Evolutionary conservation across 495 filamentous ascomycete genomes (phyloP).

Genomic region (Aspergillus hancockii): DNA sequence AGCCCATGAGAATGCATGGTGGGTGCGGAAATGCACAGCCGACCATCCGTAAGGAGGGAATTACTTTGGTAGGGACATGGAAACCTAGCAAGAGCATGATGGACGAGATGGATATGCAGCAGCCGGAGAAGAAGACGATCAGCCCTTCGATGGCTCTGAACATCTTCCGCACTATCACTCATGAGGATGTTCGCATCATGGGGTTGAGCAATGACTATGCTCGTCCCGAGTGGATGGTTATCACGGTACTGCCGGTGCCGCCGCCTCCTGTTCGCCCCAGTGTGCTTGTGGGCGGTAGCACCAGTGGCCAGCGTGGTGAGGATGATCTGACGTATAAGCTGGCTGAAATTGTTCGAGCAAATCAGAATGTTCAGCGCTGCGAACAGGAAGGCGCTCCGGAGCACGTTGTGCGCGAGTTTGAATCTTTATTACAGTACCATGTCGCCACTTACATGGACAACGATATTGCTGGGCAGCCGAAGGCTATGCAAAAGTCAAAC

Average conservation of each 20-base stretch:
- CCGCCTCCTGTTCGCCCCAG: constrained; percentile 94
- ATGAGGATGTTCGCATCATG: constrained; percentile 78
- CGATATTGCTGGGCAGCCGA: constrained; percentile 93
- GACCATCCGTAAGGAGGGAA: constrained; percentile 77
- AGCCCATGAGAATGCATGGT: constrained; percentile 64
- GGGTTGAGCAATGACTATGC: constrained; percentile 92
- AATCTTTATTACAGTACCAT: constrained; percentile 92
- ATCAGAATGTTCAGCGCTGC: constrained; percentile 86
- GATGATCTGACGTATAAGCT: constrained; percentile 99
- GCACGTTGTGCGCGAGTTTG: constrained; percentile 87
- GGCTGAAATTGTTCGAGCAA: constrained; percentile 96
- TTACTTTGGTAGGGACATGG: constrained; percentile 80
- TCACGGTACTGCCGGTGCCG: constrained; percentile 92
- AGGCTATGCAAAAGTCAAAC: constrained; percentile 94
- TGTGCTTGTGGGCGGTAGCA: constrained; percentile 90
- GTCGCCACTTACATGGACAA: constrained; percentile 99
- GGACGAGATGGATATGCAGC: constrained; percentile 63
- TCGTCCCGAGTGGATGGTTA: constrained; percentile 96
- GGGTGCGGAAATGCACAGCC: constrained; percentile 93
- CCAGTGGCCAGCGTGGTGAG: constrained; percentile 85
- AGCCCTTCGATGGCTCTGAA: constrained; percentile 81
- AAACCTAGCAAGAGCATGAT: constrained; percentile 68
- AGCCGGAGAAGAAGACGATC: constrained; percentile 81
- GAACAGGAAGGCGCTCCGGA: constrained; percentile 85
- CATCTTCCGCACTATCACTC: constrained; percentile 79